phyloP scores from a whole-genome alignment of 2,329 filamentous ascomycete species.

The Fusarium camptoceras region DNA sequence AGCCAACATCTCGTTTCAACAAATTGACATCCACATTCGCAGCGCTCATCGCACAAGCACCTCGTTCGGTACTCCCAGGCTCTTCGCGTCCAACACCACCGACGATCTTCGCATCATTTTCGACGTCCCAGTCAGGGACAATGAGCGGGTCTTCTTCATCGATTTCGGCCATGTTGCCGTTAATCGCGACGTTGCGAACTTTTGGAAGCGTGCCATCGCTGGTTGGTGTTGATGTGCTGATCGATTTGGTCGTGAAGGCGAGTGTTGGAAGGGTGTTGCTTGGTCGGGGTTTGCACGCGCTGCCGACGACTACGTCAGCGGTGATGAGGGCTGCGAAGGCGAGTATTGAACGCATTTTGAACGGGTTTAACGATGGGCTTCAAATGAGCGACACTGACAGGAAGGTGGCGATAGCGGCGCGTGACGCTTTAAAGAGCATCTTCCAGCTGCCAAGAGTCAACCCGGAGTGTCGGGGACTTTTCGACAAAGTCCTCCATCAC shows the following conservation, averaged over 20 bases:
- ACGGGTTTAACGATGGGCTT: neutral
- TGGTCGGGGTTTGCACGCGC: slow-evolving; percentile 8
- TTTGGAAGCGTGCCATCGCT: neutral
- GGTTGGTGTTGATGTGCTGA: neutral
- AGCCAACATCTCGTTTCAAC: neutral
- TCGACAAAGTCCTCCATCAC: neutral
- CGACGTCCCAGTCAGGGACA: slow-evolving; percentile 2
- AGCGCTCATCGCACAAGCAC: slow-evolving; percentile 14
- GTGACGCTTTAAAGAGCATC: neutral
- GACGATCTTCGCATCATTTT: slow-evolving; percentile 6
- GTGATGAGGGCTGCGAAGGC: neutral
- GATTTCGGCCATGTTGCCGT: slow-evolving; percentile 16
- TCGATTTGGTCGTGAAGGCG: neutral
- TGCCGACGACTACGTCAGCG: neutral
- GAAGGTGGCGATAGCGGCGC: neutral
- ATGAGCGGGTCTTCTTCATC: neutral
- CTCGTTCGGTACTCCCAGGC: neutral
- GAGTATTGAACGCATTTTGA: neutral
- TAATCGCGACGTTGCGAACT: slow-evolving; percentile 4
- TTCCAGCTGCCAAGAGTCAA: neutral
- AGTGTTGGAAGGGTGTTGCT: neutral
- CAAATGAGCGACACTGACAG: too few species aligned
- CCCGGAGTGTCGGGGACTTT: too few species aligned
- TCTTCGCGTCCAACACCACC: slow-evolving; percentile 6
- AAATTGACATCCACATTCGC: neutral